A percentile compares a stretch with the other conserved stretches of the same genome.
Conservation (phyloP, 805 yeast species). For the Lipomyces sp. region DNA sequence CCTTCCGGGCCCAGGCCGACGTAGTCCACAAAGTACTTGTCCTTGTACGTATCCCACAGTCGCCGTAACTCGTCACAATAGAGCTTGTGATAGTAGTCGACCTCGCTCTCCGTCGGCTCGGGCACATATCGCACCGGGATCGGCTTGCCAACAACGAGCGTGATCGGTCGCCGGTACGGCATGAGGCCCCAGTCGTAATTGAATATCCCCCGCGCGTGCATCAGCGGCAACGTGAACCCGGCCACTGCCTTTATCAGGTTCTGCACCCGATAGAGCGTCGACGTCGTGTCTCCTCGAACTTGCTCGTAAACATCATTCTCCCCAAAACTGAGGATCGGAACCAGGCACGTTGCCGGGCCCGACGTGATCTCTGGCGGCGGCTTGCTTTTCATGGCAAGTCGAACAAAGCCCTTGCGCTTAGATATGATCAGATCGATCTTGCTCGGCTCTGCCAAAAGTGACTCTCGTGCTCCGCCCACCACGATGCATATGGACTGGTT, state of each 20-base stretch:
- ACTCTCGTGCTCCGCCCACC: slow-evolving; percentile 94
- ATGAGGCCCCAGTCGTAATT: slow-evolving; percentile 88
- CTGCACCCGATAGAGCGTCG: slow-evolving; percentile 58
- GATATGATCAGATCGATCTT: slow-evolving; percentile 64
- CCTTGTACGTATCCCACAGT: slow-evolving; percentile 66
- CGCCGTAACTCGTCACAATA: slow-evolving; percentile 63
- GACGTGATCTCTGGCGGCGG: slow-evolving; percentile 32
- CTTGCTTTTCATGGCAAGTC: slow-evolving; percentile 62
- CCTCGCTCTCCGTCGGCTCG: slow-evolving; percentile 47
- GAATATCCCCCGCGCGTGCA: slow-evolving; percentile 88
- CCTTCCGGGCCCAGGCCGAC: slow-evolving; percentile 22
- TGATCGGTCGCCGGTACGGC: slow-evolving; percentile 78
- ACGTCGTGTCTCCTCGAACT: slow-evolving; percentile 44
- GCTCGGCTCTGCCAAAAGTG: slow-evolving; percentile 62
- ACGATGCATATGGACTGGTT: slow-evolving; percentile 82
- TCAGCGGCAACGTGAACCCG: slow-evolving; percentile 86
- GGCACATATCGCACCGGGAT: slow-evolving; percentile 46
- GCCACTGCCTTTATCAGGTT: slow-evolving; percentile 63
- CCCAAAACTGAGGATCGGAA: slow-evolving; percentile 89
- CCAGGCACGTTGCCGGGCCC: slow-evolving; percentile 58
- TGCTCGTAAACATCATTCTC: slow-evolving; percentile 67
- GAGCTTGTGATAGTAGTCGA: slow-evolving; percentile 67
- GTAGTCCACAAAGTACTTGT: slow-evolving; percentile 38
- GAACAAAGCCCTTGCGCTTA: slow-evolving; percentile 83
- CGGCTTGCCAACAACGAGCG: slow-evolving; percentile 53